phyloP scores from a whole-genome alignment of 805 yeast genomes.

The Myxozyma udenii region DNA sequence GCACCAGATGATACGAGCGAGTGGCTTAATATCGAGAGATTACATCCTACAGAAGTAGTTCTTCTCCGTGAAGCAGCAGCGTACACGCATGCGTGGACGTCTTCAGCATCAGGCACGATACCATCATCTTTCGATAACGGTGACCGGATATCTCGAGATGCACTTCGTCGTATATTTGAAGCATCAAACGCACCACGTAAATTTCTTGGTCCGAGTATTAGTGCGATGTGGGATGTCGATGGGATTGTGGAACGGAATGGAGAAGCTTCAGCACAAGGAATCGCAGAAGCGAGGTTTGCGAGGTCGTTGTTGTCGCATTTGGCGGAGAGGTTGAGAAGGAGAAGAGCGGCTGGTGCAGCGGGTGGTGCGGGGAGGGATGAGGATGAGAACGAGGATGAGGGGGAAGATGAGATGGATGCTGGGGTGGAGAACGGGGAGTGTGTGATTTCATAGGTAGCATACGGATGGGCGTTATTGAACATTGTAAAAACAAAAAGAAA shows the following conservation, averaged over 20 bases:
- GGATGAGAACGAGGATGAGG: not conserved
- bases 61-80: not conserved
- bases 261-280: constrained; percentile 15
- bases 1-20: not conserved
- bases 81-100: not conserved
- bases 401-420: not conserved
- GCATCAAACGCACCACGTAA: constrained; percentile 14
- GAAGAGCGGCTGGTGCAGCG: not conserved
- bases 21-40: not conserved
- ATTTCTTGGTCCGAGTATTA: constrained; percentile 21
- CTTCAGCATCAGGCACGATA: not conserved
- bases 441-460: not conserved
- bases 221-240: constrained; percentile 6
- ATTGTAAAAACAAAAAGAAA: too few relatives aligned
- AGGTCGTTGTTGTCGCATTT: constrained; percentile 14
- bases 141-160: too few relatives aligned
- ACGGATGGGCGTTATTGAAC: not conserved
- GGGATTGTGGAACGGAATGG: constrained; percentile 19
- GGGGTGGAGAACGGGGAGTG: not conserved
- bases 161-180: too few relatives aligned
- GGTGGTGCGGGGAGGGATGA: not conserved
- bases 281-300: constrained; percentile 14
- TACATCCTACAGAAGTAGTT: not conserved
- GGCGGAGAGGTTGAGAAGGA: constrained; percentile 12
- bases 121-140: not conserved